Evolutionary conservation across 148 eudicot species (phyloP), one percentile per base, ranked within the genome.

Genomic region (Pharnaceum exiguum): DNA sequence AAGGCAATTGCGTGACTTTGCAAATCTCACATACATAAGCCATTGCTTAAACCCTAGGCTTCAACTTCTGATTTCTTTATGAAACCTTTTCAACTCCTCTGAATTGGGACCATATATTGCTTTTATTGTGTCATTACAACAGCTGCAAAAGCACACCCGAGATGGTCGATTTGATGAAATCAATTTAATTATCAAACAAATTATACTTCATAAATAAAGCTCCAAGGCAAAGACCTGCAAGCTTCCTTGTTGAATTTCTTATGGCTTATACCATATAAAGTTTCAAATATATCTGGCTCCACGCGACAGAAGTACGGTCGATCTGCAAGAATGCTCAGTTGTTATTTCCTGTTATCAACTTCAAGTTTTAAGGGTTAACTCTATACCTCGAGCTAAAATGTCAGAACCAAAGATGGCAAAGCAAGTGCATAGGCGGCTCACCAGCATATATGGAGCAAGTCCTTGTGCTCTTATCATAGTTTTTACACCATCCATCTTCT

Each of bases 221-320:
- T 7, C 29, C 23, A 10, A 69, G 45, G 19, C 33, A 10, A 18
- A 42, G 25, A 87, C 97, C 97, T 80, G 87, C 97, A 87, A 44
- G 97, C 97, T 50, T 84, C 97, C 75, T 84, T 84, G 69, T 90
- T 72, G 62, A 90, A 90, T 54, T 71, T 82, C 30, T 69, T 87
- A 78, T 82, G 76, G 56, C 67, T 73, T 57, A 87, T 79, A 17
- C 95, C 97, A 48, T 87, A 90, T 57, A 90, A 62, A 13, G 27
- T 48, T 24, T 84, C 60, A 48, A 90, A 87, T 36, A 84, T 65
- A 16, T 77, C 87, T 5, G 85, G 82, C 65, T 87, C 93, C 31
- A 80, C 97, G 5, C 93, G 87, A 62, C 97, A 90, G 45, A 90
- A 90, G 54, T 90, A 90, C 7, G 97, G 97, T 38, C 97, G 93